Evolutionary conservation across 2,329 filamentous ascomycete genomes (phyloP), one percentile per base, ranked within the genome.

Genomic region (Dothideomycetidae sp.): DNA sequence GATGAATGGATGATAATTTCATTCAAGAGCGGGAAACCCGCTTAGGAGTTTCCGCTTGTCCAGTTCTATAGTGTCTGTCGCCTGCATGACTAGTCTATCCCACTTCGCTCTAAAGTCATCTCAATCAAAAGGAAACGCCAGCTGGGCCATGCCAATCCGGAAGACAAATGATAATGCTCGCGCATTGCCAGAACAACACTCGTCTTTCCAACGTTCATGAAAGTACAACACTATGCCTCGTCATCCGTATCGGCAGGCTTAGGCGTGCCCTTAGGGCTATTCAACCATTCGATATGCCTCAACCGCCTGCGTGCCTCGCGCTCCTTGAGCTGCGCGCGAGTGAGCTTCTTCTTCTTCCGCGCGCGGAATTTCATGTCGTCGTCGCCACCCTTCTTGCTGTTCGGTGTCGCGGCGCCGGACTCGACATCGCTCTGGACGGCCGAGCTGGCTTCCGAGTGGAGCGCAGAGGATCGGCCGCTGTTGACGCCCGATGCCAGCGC

Each of bases 341-440:
- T 98, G 74, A 90, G 74, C 82, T 98, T 98, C 76, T 88, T 93
- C 84, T 94, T 94, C 65, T 79, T 79, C 72, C 86, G 90, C 7
- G 81, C 70, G 59, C 71, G 75, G 76, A 98, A 98, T 66, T 92
- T 88, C 69, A 98, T 73, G 43, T 68, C 71, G 59, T 79, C 58
- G 53, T 64, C 68, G 7, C 21, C 21, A 7, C 7, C 21, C 21
- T 26, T 26, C 21, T 26, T 26, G 7, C 7, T 7, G 21, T 26
- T 26, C 7, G 21, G 21, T n/a, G 21, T 26, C n/a, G 21, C 21
- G 9, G 30, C 31, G 42, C 75, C 75, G 50, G 90, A 86, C 61
- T 96, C 88, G 1, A 70, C 74, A n/a, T 84, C 86, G 23, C 43
- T 46, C 39, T 53, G 50, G 15, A 48, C 52, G 5, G 48, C 53